These are phyloP conservation scores for Salix arbutifolia DNA, from an alignment of 345 rosid species.

Conservation along the genomic window DNA sequence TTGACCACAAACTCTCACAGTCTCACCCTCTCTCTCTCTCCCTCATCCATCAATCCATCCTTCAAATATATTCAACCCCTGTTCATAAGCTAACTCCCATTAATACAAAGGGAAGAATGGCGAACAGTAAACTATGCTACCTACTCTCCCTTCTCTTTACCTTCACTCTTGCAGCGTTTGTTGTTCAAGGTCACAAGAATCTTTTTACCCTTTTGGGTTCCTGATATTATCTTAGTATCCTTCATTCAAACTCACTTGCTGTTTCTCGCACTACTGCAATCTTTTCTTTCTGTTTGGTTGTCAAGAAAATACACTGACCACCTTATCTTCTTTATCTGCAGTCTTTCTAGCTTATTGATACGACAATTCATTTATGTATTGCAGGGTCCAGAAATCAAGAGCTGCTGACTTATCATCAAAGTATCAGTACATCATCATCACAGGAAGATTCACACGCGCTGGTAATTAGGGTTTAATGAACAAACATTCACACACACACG, in stretches of 20 bases:
- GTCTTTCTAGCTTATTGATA: neutral
- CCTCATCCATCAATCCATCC: neutral
- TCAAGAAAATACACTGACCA: neutral
- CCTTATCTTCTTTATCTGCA: neutral
- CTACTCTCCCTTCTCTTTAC: conserved; percentile 38
- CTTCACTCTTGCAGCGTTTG: conserved; percentile 37
- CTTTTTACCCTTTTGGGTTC: neutral
- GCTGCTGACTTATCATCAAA: conserved; percentile 18
- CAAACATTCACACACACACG: too few species aligned
- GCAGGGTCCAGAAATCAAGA: conserved; percentile 47
- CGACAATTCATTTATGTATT: neutral
- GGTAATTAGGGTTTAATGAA: conserved; percentile 24
- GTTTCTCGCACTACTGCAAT: neutral
- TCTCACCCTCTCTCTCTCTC: neutral
- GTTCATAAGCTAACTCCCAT: neutral
- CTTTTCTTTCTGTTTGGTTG: neutral
- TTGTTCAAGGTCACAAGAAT: conserved; percentile 27
- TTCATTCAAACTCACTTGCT: neutral
- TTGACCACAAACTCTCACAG: conserved; percentile 33
- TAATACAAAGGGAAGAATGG: conserved; percentile 26
- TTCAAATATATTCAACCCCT: conserved; percentile 2
- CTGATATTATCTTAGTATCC: neutral
- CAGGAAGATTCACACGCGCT: conserved; percentile 12
- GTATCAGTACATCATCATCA: conserved; percentile 5
- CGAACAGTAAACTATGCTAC: conserved; percentile 29